These are phyloP conservation scores for Bremia lactucae DNA, from an alignment of 352 stramenopile genomes.

Conservation along the genomic window DNA sequence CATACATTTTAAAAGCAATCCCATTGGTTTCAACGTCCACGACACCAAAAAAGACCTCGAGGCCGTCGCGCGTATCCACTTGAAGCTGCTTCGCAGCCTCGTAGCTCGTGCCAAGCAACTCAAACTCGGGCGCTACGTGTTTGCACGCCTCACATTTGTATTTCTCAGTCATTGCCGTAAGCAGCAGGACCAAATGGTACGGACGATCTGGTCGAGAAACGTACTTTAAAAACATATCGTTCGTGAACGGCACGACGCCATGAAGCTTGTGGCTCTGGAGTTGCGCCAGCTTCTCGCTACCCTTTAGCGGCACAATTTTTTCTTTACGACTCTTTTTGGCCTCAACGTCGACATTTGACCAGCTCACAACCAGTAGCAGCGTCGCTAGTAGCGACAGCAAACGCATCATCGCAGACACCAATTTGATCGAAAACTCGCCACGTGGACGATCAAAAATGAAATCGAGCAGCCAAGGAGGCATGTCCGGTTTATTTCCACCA, in stretches of 20 bases:
- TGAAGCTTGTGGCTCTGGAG: slow-evolving; percentile 39
- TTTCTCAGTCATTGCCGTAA: slow-evolving; percentile 64
- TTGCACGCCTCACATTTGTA: slow-evolving; percentile 69
- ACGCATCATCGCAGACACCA: slow-evolving; percentile 17
- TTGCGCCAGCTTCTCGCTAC: slow-evolving; percentile 54
- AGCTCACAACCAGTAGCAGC: slow-evolving; percentile 29
- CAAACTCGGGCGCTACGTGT: slow-evolving; percentile 61
- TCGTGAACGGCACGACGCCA: slow-evolving; percentile 48
- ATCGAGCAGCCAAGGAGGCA: no score
- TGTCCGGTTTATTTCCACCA: slow-evolving; percentile 3
- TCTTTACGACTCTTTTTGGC: slow-evolving; percentile 38
- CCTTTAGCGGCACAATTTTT: slow-evolving; percentile 19
- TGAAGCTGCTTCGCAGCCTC: slow-evolving; percentile 50
- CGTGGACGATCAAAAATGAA: slow-evolving; percentile 29
- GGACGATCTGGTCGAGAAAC: slow-evolving; percentile 55
- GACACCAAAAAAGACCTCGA: slow-evolving; percentile 68
- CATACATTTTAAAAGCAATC: slow-evolving; percentile 57
- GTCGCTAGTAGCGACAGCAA: slow-evolving; percentile 20
- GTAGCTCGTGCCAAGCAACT: slow-evolving; percentile 55
- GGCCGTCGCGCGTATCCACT: slow-evolving; percentile 59
- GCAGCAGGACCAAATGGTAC: slow-evolving; percentile 73
- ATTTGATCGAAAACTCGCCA: slow-evolving; percentile 12
- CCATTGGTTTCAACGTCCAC: slow-evolving; percentile 72
- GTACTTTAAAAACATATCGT: slow-evolving; percentile 45
- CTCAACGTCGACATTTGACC: slow-evolving; percentile 8